Base-by-base conservation (phyloP, 768 basidiomycete species). In the Hysterangium stoloniferum region DNA sequence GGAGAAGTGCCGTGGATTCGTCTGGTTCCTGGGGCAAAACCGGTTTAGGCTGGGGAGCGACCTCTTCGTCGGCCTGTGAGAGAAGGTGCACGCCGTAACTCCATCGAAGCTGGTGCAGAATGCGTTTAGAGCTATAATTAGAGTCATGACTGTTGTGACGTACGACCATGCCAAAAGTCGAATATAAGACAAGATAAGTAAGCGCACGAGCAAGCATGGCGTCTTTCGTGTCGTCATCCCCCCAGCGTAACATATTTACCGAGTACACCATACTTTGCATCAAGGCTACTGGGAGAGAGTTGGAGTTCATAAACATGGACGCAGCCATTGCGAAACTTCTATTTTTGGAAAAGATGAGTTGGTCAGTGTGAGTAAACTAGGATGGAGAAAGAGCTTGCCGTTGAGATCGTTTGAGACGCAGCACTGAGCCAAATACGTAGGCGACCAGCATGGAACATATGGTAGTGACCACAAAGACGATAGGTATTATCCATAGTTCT, bases 141-240 rank as follows among this genome's bases (percentile, higher is more conserved):
- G 20, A 24, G 45, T 29, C 32, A 29, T 12, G 34, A 33, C 40
- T 42, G 36, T 17, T 29, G 47, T 17, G 27, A 75, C 84, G 58
- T 60, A 92, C 88, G 60, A 97, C 80, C 92, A 95, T 95, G 37
- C 96, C 96, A 28, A 98, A 74, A 0, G 94, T 96, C 52, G 88
- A 92, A 64, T 94, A 94, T 19, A 97, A 73, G 6, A 96, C 89
- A 38, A 95, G 76, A 61, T 95, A 94, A 0, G 86, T 86, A 50
- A 95, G 69, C 0, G 89, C 91, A 6, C 96, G 77, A 27, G 94
- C 94, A 27, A 97, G 76, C 88, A 95, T 97, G 20, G 84, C 81
- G 56, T 94, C 77, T 57, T 79, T 75, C 60, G 79, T 86, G 62
- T 98, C 94, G 48, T 87, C 79, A 3, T 69, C 55, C 7, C 75